Conservation (phyloP, 2,329 filamentous ascomycete species). For the Fulvia fulva region DNA sequence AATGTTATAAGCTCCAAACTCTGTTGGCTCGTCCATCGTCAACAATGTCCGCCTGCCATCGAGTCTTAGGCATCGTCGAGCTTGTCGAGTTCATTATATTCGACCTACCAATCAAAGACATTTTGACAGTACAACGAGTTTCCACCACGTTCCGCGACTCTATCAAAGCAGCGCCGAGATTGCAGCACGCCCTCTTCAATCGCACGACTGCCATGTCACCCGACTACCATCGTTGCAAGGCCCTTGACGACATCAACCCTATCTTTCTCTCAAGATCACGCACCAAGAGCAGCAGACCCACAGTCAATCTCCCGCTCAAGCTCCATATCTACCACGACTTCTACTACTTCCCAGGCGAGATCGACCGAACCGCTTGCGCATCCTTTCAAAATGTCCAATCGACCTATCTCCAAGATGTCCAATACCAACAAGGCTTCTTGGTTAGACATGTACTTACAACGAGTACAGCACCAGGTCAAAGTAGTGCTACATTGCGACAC, state of each 20-base stretch:
- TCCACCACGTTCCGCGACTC: background rate
- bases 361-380: background rate
- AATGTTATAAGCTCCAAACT: too few species aligned
- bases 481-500: background rate
- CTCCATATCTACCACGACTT: background rate
- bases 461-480: background rate
- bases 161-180: background rate
- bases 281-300: background rate
- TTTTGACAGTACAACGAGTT: background rate
- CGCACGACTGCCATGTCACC: background rate
- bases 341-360: background rate
- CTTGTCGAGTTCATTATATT: background rate
- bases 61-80: background rate
- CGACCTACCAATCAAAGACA: background rate
- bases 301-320: background rate
- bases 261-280: background rate
- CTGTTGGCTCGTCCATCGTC: too few species aligned
- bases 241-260: background rate
- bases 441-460: background rate
- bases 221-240: background rate
- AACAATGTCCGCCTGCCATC: background rate
- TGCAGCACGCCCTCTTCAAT: background rate
- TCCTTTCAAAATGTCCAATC: background rate
- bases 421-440: background rate
- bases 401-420: background rate